Evolutionary conservation across 805 yeast species (phyloP), one percentile per base, ranked within the genome.

Genomic region (Saccharomycopsis malanga): DNA sequence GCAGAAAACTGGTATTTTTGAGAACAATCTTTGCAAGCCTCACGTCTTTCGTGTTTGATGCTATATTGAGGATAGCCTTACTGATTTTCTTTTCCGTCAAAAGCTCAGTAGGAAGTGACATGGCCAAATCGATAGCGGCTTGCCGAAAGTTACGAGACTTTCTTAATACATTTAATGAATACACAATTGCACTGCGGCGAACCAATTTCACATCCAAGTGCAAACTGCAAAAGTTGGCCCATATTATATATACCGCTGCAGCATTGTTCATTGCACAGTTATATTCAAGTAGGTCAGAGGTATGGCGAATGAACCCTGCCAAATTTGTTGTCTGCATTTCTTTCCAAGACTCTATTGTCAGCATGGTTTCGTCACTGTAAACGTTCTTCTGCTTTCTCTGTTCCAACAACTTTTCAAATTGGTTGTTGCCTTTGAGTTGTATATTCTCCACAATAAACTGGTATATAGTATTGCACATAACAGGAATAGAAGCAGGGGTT

Each of bases 191-290:
- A 29, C 21, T 14, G 12, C 36, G 24, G 25, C 42, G 44, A 10
- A 23, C 25, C 4, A 29, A 18, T 4, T 17, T 36, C 25, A 43
- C 42, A 14, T 47, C 50, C 4, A 47, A n/a, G 10, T 42, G 42
- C 20, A 23, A 29, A 15, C 18, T 17, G 4, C 23, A 34, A 18
- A 47, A 10, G 4, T 22, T 23, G 21, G 36, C 27, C 50, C 50
- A 47, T 23, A 47, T 24, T 17, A 38, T 34, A 17, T 47, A 47
- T 12, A 37, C 42, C 3, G 50, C 23, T n/a, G 46, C 44, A 10
- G 39, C 29, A 34, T 47, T 47, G 20, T 47, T 47, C 14, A 20
- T 24, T 10, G 29, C 25, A 30, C 34, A 24, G 29, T 47, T 47
- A 15, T 27, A 20, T 41, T 25, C 21, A 12, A 47, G 20, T 27